Base-by-base conservation (phyloP, 2,329 filamentous ascomycete species). In the Fusarium kyushuense region DNA sequence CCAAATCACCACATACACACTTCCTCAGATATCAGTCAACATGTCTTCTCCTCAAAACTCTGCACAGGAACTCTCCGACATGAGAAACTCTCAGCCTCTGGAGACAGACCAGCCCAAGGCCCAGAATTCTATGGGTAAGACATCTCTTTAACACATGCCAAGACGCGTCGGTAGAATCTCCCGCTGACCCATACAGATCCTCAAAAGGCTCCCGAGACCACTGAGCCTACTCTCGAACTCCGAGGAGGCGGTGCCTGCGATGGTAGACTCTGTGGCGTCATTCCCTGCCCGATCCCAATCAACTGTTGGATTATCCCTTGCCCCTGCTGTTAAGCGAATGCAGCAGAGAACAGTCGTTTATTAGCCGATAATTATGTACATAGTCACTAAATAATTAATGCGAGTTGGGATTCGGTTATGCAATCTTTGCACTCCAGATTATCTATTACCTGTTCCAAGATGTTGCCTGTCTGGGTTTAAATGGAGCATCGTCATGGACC, bases 251-350 rank as follows among this genome's bases (percentile, higher is more conserved):
- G 62, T 13, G 63, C 63, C 2, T 66, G 63, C 3, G 62, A 66
- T n/a, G 63, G 63, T 7, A 36, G 63, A 8, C 21, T 66, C 7
- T 66, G 63, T 14, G 63, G 63, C 5, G 46, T 66, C 12, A 66
- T 66, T 9, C 63, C 63, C 1, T 66, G 63, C 45, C 63, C 63
- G 2, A 66, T 66, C 17, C 63, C 63, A 0, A n/a, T 66, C 25
- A 66, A 66, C 8, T 66, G 63, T 16, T 66, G 63, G 63, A 66
- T 66, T 19, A 66, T 66, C 13, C 63, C 63, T 38, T 66, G 63
- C 13, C 63, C 63, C 25, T 65, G 63, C 10, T 61, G 58, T 27
- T 61, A 49, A 42, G 17, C 4, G 30, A 25, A 21, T 6, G 9
- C 14, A 3, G 30, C 13, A 5, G 6, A 10, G 19, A 12, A 16